Evolutionary conservation across 2,329 filamentous ascomycete genomes (phyloP).

Genomic region (Fusarium subglutinans): DNA sequence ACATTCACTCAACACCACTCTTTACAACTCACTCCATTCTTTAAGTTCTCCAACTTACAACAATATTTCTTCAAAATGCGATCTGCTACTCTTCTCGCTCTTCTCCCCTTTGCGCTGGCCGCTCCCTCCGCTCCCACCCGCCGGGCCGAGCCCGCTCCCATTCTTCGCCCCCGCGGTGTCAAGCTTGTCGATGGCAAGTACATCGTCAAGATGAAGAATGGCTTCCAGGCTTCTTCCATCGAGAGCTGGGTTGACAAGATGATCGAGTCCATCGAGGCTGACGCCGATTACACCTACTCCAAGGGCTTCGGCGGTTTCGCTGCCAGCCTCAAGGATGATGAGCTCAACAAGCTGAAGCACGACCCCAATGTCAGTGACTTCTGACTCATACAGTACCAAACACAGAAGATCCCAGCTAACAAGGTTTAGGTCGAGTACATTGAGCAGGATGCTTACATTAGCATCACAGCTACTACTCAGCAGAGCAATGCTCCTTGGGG

Average conservation of each 20-base stretch:
- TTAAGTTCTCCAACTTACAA: constrained; percentile 1
- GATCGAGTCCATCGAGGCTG: constrained; percentile 43
- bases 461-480: constrained; percentile 38
- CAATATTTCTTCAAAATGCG: constrained; percentile 43
- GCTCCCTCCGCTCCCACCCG: constrained; percentile 45
- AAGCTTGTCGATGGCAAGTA: constrained; percentile 49
- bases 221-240: constrained; percentile 25
- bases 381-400: too few relatives aligned
- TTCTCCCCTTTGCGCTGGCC: constrained; percentile 46
- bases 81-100: constrained; percentile 46
- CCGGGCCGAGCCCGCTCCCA: constrained; percentile 47
- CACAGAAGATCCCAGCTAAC: background rate
- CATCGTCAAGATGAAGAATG: constrained; percentile 50
- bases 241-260: constrained; percentile 29
- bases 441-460: constrained; percentile 51
- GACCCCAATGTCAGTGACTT: constrained; percentile 39
- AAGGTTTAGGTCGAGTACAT: constrained; percentile 49
- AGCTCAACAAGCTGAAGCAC: constrained; percentile 40
- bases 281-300: constrained; percentile 46
- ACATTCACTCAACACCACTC: constrained; percentile 22
- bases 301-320: constrained; percentile 42
- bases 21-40: constrained; percentile 9
- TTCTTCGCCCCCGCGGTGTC: constrained; percentile 46
- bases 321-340: constrained; percentile 39
- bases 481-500: constrained; percentile 53